Percentiles rank a stretch among this genome's conserved stretches.
These are phyloP conservation scores for Trichocladium uniseriatum DNA, from an alignment of 495 filamentous ascomycete genomes.

Conservation along the genomic window DNA sequence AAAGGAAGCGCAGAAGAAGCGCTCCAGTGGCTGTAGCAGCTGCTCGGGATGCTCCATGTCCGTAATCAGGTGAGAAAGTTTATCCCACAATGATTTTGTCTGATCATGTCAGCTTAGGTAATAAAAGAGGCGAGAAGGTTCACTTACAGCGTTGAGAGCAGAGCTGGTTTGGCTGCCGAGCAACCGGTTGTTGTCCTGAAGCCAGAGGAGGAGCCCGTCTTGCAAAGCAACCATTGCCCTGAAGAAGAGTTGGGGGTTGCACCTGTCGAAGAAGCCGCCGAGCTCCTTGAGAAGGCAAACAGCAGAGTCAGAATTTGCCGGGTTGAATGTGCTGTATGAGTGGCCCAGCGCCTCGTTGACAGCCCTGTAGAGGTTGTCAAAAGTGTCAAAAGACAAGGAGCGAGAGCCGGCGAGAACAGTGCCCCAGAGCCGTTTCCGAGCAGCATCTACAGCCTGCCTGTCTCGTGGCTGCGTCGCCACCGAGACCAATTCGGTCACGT, in stretches of 20 bases:
- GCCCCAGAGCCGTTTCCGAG: slow-evolving; percentile 51
- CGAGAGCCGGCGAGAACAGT: slow-evolving; percentile 34
- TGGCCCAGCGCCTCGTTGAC: slow-evolving; percentile 34
- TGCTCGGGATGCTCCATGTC: slow-evolving; percentile 24
- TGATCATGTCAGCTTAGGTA: slow-evolving; percentile 19
- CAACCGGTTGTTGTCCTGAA: slow-evolving; percentile 42
- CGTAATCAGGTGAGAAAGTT: slow-evolving; percentile 26
- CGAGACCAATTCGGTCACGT: slow-evolving; percentile 27
- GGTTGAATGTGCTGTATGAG: slow-evolving; percentile 33
- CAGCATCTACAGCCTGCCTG: slow-evolving; percentile 49
- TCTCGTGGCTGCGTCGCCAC: slow-evolving; percentile 40
- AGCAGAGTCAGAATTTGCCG: slow-evolving; percentile 17
- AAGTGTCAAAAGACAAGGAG: slow-evolving; percentile 46
- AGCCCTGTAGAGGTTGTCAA: slow-evolving; percentile 51
- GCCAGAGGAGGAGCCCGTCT: slow-evolving; percentile 49
- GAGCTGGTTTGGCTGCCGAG: slow-evolving; percentile 26
- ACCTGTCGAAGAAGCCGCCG: slow-evolving; percentile 29
- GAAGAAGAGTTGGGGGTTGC: slow-evolving; percentile 28
- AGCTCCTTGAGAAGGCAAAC: slow-evolving; percentile 27
- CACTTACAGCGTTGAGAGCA: slow-evolving; percentile 31
- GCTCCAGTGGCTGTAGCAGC: slow-evolving; percentile 32
- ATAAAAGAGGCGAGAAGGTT: background rate
- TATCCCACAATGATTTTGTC: slow-evolving; percentile 36
- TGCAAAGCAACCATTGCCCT: slow-evolving; percentile 47
- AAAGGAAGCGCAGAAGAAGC: slow-evolving; percentile 41